Base-by-base conservation (phyloP, 768 basidiomycete species). In the Pleurotus eryngii region DNA sequence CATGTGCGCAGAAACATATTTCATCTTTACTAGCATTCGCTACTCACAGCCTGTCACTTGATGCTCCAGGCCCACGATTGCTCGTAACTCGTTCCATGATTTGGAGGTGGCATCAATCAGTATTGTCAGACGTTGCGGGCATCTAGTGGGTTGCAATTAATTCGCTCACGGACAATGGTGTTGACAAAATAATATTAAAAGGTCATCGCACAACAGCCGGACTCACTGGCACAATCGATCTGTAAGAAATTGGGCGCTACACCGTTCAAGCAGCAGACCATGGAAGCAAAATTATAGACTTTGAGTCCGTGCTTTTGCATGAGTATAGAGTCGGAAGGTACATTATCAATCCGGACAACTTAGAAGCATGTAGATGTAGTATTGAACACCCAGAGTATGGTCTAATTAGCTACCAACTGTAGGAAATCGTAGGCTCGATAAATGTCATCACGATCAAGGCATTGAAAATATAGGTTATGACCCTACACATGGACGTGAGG, bases 1-100 rank as follows among this genome's bases (percentile, higher is more conserved):
- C n/a, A 67, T 81, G 80, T 81, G 61, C 57, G 73, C 24, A n/a
- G n/a, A 24, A 2, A 1, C n/a, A 14, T 24, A 5, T 14, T 24
- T n/a, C 22, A 49, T 11, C 47, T 27, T 27, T 49, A 9, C 30
- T 15, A 49, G 20, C 22, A 27, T 22, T 7, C 47, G 47, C 9
- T 24, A 49, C 17, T 20, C 17, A 35, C 30, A 35, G 9, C 30
- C 30, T 35, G 9, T 35, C 30, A 35, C 9, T 35, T 35, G 6
- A 30, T 35, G 8, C 30, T 35, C 30, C 30, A 35, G 30, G 30
- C 30, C 30, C 30, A 35, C 30, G 14, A 45, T 45, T 45, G 42
- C 42, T 45, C 42, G 42, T 15, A 45, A 45, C 15, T 45, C 42
- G 15, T 45, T 45, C 42, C 30, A 35, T n/a, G 42, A 22, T 45